A percentile compares a stretch with the other conserved stretches of the same genome.
Conservation (phyloP, 2,329 filamentous ascomycete genomes). For the Stagonosporopsis rhizophila region DNA sequence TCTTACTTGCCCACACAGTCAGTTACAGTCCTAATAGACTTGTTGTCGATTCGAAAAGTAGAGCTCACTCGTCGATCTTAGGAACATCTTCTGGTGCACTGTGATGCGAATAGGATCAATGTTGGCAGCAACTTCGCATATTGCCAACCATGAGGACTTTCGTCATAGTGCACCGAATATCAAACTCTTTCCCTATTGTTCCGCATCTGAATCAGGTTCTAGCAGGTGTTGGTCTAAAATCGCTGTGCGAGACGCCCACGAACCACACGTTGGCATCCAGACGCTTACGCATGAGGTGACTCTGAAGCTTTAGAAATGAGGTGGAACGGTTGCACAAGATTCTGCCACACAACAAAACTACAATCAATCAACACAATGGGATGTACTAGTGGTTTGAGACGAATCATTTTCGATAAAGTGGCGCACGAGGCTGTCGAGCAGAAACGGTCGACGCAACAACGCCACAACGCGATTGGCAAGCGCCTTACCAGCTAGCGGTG, state of each 20-base stretch:
- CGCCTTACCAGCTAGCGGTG: constrained; percentile 4
- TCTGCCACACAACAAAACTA: constrained; percentile 7
- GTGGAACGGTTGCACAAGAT: constrained; percentile 11
- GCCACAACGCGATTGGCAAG: constrained; percentile 22
- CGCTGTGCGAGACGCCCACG: background rate
- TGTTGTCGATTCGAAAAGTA: background rate
- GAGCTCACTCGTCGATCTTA: background rate
- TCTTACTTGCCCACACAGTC: background rate
- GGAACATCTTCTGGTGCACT: constrained; percentile 1
- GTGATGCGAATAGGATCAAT: background rate
- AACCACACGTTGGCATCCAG: background rate
- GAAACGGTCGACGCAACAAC: constrained; percentile 14
- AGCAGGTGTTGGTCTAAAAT: background rate
- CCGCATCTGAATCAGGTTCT: constrained; percentile 6
- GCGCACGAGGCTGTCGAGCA: constrained; percentile 12
- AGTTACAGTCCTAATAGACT: background rate
- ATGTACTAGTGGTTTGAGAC: constrained; percentile 2
- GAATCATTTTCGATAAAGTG: constrained; percentile 20
- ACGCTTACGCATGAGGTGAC: background rate
- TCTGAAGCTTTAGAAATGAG: constrained; percentile 7
- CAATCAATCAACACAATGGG: background rate
- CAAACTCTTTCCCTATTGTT: background rate
- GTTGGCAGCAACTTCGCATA: background rate
- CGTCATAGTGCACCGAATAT: background rate
- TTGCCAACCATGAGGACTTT: background rate